Evolutionary conservation across 305 asterid species (phyloP).

Genomic region (Lippia alba): DNA sequence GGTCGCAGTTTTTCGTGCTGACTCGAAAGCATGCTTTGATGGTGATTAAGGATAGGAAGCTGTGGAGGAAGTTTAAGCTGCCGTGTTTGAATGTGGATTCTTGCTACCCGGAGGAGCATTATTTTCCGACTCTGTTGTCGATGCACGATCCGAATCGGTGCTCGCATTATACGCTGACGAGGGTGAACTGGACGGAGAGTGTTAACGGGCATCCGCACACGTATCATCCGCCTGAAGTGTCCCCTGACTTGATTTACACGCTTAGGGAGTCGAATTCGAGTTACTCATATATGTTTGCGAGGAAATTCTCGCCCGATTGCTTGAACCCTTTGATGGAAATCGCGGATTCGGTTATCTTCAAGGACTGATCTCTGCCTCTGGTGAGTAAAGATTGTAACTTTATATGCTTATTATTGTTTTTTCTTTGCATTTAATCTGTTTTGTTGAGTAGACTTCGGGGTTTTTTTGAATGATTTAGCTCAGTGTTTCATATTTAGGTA

Average conservation of each 20-base stretch:
- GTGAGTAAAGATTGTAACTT: conserved; percentile 40
- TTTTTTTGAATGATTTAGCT: conserved; percentile 31
- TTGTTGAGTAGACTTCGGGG: conserved; percentile 23
- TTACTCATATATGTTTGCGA: conserved; percentile 65
- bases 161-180: conserved; percentile 69
- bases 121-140: conserved; percentile 78
- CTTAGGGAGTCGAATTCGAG: conserved; percentile 71
- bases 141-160: conserved; percentile 83
- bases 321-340: conserved; percentile 70
- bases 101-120: conserved; percentile 90
- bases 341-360: conserved; percentile 68
- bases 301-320: conserved; percentile 83
- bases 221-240: conserved; percentile 60
- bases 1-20: conserved; percentile 77
- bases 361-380: conserved; percentile 57
- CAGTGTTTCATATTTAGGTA: conserved; percentile 28
- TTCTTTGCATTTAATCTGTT: conserved; percentile 10
- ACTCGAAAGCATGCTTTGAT: conserved; percentile 62
- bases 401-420: not conserved
- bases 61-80: conserved; percentile 79
- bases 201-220: conserved; percentile 84
- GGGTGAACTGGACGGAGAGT: conserved; percentile 83
- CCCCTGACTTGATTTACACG: conserved; percentile 55
- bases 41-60: conserved; percentile 69
- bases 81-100: conserved; percentile 69